phyloP scores from a whole-genome alignment of 2,329 filamentous ascomycete species.

The Leptographium procerum region DNA sequence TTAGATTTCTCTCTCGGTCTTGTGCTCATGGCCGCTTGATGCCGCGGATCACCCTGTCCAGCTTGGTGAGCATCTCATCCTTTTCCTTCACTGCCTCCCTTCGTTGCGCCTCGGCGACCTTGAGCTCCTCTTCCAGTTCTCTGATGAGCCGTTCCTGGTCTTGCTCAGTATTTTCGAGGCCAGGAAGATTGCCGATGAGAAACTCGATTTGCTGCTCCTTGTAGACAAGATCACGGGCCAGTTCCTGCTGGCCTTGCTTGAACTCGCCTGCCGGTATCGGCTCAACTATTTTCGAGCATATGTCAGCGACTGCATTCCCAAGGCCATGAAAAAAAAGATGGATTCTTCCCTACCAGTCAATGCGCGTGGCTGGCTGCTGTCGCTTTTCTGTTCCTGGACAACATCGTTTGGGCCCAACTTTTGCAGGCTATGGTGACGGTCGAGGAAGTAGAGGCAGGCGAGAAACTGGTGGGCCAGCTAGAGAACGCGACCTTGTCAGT shows the following conservation, averaged over 20 bases:
- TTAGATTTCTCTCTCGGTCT: neutral
- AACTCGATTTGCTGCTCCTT: constrained; percentile 78
- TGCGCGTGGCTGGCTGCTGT: constrained; percentile 9
- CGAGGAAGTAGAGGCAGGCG: constrained; percentile 53
- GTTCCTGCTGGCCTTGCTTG: constrained; percentile 55
- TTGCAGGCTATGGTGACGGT: constrained; percentile 56
- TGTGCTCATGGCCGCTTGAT: constrained; percentile 42
- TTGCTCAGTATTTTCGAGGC: constrained; percentile 64
- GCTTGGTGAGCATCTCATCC: constrained; percentile 45
- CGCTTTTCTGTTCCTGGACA: constrained; percentile 41
- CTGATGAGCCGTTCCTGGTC: constrained; percentile 60
- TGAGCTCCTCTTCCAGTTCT: constrained; percentile 54
- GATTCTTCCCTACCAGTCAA: constrained; percentile 6
- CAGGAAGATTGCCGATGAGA: constrained; percentile 63
- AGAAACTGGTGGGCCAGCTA: constrained; percentile 60
- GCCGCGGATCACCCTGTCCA: constrained; percentile 50
- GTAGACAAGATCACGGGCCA: constrained; percentile 64
- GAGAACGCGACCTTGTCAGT: neutral
- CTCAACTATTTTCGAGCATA: constrained; percentile 33
- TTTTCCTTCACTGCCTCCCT: constrained; percentile 53
- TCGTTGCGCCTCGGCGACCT: constrained; percentile 49
- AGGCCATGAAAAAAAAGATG: neutral
- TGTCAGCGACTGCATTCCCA: neutral
- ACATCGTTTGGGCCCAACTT: constrained; percentile 46
- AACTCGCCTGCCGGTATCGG: constrained; percentile 54